A percentile compares a stretch with the other conserved stretches of the same genome.
Evolutionary conservation across 1,139 yeast species (phyloP).

Genomic region (Nakaseomyces nivariensis): DNA sequence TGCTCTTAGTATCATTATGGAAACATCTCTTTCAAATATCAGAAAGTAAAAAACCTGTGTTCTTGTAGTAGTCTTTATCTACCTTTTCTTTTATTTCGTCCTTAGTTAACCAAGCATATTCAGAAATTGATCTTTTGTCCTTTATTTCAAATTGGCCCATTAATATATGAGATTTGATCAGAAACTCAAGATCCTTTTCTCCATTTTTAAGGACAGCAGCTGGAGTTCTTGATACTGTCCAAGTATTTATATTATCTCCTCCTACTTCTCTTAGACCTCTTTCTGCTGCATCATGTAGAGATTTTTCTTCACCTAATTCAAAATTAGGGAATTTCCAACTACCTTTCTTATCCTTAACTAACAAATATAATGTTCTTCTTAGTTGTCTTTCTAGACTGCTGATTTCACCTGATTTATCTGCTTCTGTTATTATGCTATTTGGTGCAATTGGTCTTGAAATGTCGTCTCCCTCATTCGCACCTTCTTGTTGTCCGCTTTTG

Average conservation of each 20-base stretch:
- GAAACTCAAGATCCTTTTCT: conserved; percentile 34
- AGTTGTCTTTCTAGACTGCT: conserved; percentile 70
- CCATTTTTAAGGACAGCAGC: conserved; percentile 51
- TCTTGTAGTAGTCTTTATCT: conserved; percentile 43
- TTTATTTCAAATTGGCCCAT: conserved; percentile 72
- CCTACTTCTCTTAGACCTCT: conserved; percentile 62
- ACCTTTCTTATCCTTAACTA: conserved; percentile 38
- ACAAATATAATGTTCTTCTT: conserved; percentile 68
- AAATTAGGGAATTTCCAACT: conserved; percentile 76
- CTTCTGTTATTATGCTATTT: conserved; percentile 64
- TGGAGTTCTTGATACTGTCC: conserved; percentile 85
- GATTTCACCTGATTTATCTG: conserved; percentile 55
- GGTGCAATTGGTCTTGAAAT: conserved; percentile 63
- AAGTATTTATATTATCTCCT: conserved; percentile 68
- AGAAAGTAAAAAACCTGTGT: conserved; percentile 42
- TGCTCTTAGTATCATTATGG: neutral
- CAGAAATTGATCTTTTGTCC: conserved; percentile 28
- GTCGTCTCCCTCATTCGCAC: conserved; percentile 35
- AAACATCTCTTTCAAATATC: conserved; percentile 9
- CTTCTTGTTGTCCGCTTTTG: conserved; percentile 21
- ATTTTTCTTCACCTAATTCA: conserved; percentile 33
- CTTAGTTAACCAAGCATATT: conserved; percentile 75
- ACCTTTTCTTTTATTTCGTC: conserved; percentile 61
- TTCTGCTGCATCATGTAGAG: conserved; percentile 70
- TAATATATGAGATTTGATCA: conserved; percentile 79